A percentile compares a stretch with the other conserved stretches of the same genome.
Conservation (phyloP, 768 basidiomycete species). For the Exidia glandulosa region DNA sequence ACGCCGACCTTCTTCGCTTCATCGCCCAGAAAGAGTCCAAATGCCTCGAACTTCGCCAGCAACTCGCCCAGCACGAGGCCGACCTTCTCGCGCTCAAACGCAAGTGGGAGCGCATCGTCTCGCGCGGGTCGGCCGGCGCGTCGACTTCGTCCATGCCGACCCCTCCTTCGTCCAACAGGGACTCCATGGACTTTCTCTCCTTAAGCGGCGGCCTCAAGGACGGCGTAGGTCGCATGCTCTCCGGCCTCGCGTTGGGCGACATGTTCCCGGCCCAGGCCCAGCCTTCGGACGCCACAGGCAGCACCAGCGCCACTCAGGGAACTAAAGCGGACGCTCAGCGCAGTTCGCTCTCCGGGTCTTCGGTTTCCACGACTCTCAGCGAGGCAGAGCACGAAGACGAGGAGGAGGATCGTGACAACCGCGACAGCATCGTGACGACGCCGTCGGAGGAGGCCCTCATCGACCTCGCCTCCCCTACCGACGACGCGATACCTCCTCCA, state of each 20-base stretch:
- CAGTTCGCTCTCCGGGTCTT: not conserved
- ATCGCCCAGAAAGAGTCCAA: constrained; percentile 83
- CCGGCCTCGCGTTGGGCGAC: not conserved
- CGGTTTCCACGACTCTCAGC: not conserved
- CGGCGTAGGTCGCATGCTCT: not conserved
- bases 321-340: not conserved
- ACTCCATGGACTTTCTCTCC: not conserved
- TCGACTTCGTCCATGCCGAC: not conserved
- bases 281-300: not conserved
- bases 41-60: constrained; percentile 70
- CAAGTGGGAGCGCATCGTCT: constrained; percentile 76
- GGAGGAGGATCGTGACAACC: no score
- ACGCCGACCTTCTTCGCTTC: constrained; percentile 68
- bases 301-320: no score
- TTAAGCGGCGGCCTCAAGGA: not conserved
- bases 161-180: not conserved
- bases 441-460: not conserved
- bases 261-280: not conserved
- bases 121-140: constrained; percentile 29
- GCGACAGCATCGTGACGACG: not conserved
- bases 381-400: not conserved
- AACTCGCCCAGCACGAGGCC: constrained; percentile 58
- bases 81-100: constrained; percentile 67
- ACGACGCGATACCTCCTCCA: not conserved
- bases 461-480: not conserved